Percentiles rank a stretch among this genome's conserved stretches.
Conservation (phyloP, 2,329 filamentous ascomycete genomes). For the Cordyceps fumosorosea region DNA sequence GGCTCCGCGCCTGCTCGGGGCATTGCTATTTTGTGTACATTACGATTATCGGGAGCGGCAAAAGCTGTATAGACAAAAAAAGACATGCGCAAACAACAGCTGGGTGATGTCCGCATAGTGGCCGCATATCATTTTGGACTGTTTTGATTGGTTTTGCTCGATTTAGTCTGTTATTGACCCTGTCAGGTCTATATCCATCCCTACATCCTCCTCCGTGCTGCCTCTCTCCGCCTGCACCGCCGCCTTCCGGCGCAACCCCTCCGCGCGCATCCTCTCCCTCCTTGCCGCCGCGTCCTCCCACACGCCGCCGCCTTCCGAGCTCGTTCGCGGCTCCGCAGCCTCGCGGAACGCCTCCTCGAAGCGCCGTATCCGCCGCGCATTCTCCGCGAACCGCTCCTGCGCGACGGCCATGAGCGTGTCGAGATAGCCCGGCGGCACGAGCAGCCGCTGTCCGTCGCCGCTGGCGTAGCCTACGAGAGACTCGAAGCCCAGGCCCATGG, state of each 20-base stretch:
- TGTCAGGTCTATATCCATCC: constrained; percentile 10
- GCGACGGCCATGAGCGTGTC: constrained; percentile 59
- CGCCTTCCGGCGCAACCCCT: constrained; percentile 49
- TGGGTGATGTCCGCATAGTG: not conserved
- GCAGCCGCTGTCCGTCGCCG: constrained; percentile 34
- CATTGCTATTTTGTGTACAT: constrained; percentile 23
- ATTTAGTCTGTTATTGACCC: not conserved
- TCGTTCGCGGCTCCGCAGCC: constrained; percentile 23
- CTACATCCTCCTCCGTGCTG: constrained; percentile 8
- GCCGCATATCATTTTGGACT: not conserved
- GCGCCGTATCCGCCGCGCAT: constrained; percentile 58
- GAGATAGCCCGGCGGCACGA: constrained; percentile 62
- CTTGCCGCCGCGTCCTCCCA: constrained; percentile 51
- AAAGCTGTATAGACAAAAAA: constrained; percentile 24
- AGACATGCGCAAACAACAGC: constrained; percentile 19
- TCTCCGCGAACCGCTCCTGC: constrained; percentile 68
- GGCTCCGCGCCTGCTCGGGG: not conserved
- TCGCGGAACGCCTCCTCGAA: constrained; percentile 49
- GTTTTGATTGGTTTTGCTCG: not conserved
- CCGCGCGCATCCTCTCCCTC: constrained; percentile 49
- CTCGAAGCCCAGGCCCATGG: constrained; percentile 75
- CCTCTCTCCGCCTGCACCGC: constrained; percentile 27
- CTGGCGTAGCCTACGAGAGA: constrained; percentile 61
- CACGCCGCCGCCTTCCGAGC: constrained; percentile 32
- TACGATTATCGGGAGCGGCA: constrained; percentile 25